Base-by-base conservation (phyloP, 768 basidiomycete genomes). In the Rubroboletus pulcherrimus region DNA sequence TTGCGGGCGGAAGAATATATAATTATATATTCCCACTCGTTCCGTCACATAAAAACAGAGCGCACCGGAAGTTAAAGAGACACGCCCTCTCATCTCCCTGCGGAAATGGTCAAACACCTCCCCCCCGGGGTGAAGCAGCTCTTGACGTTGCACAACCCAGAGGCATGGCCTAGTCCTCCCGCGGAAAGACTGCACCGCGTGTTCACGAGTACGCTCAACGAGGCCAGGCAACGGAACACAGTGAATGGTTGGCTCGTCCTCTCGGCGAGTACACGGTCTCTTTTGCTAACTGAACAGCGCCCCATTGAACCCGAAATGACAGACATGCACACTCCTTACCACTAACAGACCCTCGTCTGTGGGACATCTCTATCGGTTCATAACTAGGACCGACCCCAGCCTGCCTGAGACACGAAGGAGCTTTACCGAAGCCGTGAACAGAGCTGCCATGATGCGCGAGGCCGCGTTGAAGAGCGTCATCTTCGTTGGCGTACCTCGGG, bases 381-480 rank as follows among this genome's bases (percentile, higher is more conserved):
- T 83, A 48, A 84, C 87, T 12, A 77, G 82, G 57, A 71, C 74
- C 54, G 72, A 74, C 58, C 72, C 75, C 51, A 67, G 70, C 53
- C 71, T 74, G 59, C 69, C 69, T 42, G 65, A 61, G 56, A 74
- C 81, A 59, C 75, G 74, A 66, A 77, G 67, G 54, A 70, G 71
- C 57, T 59, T 84, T 51, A 69, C 78, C 56, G 81, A 80, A 56
- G 84, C 85, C 49, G 77, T 88, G 55, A 81, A 82, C 71, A 86
- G 79, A 68, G 90, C 89, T 59, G 89, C 91, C 60, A 70, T 92
- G 61, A 93, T 96, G 83, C 81, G 93, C 43, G 93, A 96, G 75
- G 83, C 90, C 31, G 90, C 89, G 31, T 67, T 96, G 69, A 96
- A 96, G 76, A 92, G 91, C 67, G 82, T 84, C 66, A 89, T 93